Percentiles rank a stretch among this genome's conserved stretches.
phyloP scores from a whole-genome alignment of 1,284 basidiomycete genomes.

The Apiotrichum montevideense region DNA sequence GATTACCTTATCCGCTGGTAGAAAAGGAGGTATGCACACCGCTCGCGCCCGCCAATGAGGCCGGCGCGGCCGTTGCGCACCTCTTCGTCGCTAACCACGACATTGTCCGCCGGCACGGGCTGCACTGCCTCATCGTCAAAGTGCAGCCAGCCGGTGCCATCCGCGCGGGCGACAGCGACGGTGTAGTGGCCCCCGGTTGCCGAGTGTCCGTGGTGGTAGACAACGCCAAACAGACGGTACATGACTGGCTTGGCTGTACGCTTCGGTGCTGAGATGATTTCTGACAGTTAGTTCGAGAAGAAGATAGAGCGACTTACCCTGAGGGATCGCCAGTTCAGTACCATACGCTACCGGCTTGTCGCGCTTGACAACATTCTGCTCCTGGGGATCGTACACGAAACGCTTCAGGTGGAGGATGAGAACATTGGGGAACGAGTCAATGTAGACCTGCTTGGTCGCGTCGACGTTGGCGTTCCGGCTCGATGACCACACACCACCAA shows the following conservation, averaged over 20 bases:
- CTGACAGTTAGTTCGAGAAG: conserved; percentile 41
- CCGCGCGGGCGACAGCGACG: conserved; percentile 75
- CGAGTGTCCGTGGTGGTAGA: conserved; percentile 90
- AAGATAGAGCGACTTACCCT: conserved; percentile 51
- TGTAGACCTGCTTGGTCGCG: conserved; percentile 78
- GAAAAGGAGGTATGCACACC: conserved; percentile 77
- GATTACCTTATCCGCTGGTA: conserved; percentile 52
- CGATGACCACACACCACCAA: conserved; percentile 63
- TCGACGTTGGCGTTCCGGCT: conserved; percentile 62
- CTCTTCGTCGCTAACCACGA: conserved; percentile 55
- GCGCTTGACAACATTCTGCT: conserved; percentile 64
- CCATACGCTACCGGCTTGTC: conserved; percentile 75
- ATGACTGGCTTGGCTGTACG: conserved; percentile 52
- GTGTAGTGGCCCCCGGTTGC: conserved; percentile 96
- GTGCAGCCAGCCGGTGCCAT: conserved; percentile 68
- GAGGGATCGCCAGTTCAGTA: conserved; percentile 67
- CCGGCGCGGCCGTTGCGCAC: conserved; percentile 55
- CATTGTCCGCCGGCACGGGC: conserved; percentile 68
- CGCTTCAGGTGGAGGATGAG: conserved; percentile 88
- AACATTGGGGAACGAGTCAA: conserved; percentile 79
- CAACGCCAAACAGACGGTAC: conserved; percentile 82
- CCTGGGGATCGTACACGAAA: conserved; percentile 73
- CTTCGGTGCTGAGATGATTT: conserved; percentile 61
- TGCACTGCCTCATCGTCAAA: conserved; percentile 89
- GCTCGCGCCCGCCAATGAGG: conserved; percentile 44